Percentiles rank a stretch among this genome's conserved stretches.
Evolutionary conservation across 805 yeast species (phyloP).

Genomic region (Blastobotrys peoriensis): DNA sequence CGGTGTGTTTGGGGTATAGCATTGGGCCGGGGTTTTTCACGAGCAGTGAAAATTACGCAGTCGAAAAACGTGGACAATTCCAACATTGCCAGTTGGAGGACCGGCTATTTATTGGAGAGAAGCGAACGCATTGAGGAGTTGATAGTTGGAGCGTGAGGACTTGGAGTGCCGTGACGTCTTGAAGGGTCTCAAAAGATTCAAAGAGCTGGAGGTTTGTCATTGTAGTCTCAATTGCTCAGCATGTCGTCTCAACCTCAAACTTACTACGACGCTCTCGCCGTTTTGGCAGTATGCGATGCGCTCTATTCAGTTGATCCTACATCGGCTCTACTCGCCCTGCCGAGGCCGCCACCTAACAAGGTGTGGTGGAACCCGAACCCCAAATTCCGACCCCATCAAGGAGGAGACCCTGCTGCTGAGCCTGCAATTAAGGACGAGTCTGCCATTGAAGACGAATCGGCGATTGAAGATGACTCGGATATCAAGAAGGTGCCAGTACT

Average conservation of each 20-base stretch:
- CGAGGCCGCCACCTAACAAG: background rate
- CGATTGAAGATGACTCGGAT: background rate
- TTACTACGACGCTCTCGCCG: constrained; percentile 35
- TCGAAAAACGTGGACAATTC: too few relatives aligned
- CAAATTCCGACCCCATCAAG: background rate
- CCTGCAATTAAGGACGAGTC: background rate
- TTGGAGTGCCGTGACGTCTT: too few relatives aligned
- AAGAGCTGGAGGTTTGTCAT: too few relatives aligned
- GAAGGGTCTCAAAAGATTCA: too few relatives aligned
- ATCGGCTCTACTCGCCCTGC: constrained; percentile 7
- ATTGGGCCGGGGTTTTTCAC: too few relatives aligned
- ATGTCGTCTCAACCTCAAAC: constrained; percentile 3
- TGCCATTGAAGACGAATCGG: background rate
- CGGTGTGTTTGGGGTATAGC: too few relatives aligned
- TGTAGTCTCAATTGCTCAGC: background rate
- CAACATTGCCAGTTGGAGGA: too few relatives aligned
- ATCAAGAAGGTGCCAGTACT: background rate
- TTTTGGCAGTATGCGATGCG: constrained; percentile 36
- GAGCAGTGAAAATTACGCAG: too few relatives aligned
- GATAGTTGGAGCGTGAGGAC: too few relatives aligned
- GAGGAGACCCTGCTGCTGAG: background rate
- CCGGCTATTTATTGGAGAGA: too few relatives aligned
- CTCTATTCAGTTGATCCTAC: constrained; percentile 25
- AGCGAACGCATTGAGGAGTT: too few relatives aligned
- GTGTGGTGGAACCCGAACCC: constrained; percentile 3